Conservation (phyloP, 371 early-diverging fungal species). For the Circinella umbellata region DNA sequence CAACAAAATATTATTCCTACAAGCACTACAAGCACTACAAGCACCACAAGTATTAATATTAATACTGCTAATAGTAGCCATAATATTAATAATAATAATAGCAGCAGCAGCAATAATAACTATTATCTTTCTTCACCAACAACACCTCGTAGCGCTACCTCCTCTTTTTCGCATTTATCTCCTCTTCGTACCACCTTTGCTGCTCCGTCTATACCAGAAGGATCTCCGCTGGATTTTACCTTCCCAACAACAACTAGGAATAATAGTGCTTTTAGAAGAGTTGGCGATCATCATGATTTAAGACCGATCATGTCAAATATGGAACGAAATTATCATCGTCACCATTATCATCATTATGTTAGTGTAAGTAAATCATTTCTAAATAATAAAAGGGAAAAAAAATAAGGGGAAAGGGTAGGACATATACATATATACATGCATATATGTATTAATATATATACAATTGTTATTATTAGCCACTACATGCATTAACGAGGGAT, state of each 20-base stretch:
- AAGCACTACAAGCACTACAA: neutral
- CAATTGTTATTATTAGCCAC: constrained; percentile 18
- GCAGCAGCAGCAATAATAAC: neutral
- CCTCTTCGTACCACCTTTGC: constrained; percentile 19
- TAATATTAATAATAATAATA: constrained; percentile 1
- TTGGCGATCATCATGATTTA: constrained; percentile 2
- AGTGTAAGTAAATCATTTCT: neutral
- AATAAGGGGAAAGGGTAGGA: too few relatives aligned
- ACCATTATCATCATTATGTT: neutral
- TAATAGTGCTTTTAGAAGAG: constrained; percentile 3
- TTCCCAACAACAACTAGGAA: neutral
- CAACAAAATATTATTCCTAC: neutral
- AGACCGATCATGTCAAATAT: neutral
- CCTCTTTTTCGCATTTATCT: constrained; percentile 13
- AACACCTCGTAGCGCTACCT: constrained; percentile 11
- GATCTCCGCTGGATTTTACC: constrained; percentile 18
- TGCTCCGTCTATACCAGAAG: constrained; percentile 19
- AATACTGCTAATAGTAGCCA: neutral
- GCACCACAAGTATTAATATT: neutral
- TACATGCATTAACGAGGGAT: constrained; percentile 26
- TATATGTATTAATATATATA: neutral
- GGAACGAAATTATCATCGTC: neutral
- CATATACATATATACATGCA: neutral
- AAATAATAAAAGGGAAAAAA: too few relatives aligned
- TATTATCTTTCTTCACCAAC: constrained; percentile 7